Percentiles rank a stretch among this genome's conserved stretches.
Evolutionary conservation across 2,329 filamentous ascomycete genomes (phyloP).

Genomic region (Arthrobotrys sphaeroides): DNA sequence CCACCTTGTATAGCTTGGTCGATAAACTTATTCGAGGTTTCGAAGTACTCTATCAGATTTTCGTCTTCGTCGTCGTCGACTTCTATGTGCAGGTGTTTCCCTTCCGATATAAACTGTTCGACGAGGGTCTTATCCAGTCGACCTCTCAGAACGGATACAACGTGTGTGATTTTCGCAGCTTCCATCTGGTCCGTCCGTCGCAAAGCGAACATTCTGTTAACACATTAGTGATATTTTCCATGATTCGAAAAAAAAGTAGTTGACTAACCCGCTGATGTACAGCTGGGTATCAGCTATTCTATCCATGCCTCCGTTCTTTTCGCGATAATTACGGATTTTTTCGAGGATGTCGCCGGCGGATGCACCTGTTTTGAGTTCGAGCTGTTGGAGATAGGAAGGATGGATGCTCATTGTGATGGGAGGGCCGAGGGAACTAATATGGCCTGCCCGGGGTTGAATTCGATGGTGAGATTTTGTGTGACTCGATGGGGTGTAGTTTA

Average conservation of each 20-base stretch:
- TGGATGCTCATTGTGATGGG: constrained; percentile 23
- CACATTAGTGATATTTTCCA: not conserved
- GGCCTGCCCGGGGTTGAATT: constrained; percentile 5
- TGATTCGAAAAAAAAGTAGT: constrained; percentile 3
- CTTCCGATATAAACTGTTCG: constrained; percentile 67
- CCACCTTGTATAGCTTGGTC: constrained; percentile 73
- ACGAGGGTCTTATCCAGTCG: constrained; percentile 68
- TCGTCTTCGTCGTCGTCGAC: constrained; percentile 91
- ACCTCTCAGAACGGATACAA: constrained; percentile 81
- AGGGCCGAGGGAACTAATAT: too few species aligned
- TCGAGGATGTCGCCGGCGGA: constrained; percentile 60
- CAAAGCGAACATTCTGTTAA: constrained; percentile 78
- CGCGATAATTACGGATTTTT: constrained; percentile 43
- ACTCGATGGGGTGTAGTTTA: constrained; percentile 21
- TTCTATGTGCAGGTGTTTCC: constrained; percentile 77
- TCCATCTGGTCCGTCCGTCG: constrained; percentile 75
- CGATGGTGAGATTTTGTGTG: constrained; percentile 23
- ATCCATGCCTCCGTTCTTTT: constrained; percentile 69
- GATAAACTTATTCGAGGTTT: constrained; percentile 82
- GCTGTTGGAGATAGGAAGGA: constrained; percentile 9
- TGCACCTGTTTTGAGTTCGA: constrained; percentile 56
- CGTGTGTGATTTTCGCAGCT: constrained; percentile 82
- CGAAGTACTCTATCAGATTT: constrained; percentile 83
- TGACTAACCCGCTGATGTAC: constrained; percentile 78
- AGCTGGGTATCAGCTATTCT: constrained; percentile 75